Base-by-base conservation (phyloP, 345 rosid species). In the Nephelium lappaceum region DNA sequence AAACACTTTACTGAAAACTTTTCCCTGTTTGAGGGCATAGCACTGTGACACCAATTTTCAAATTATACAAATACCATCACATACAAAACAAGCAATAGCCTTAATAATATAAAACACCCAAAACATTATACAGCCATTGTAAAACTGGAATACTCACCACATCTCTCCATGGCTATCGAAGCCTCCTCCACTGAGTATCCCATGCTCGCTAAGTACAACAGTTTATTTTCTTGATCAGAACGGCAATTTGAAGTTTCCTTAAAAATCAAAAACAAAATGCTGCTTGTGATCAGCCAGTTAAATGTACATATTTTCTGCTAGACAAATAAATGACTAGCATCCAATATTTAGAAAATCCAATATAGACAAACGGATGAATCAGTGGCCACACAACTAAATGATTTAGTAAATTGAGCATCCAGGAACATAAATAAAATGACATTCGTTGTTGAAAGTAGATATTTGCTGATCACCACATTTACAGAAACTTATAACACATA, bases 91-190 rank as follows among this genome's bases (percentile, higher is more conserved):
- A 16, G 2, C 27, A 62, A 12, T 62, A 62, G 53, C 53, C 66
- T 5, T 0, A 53, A 8, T 69, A 42, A 76, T 36, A 14, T 67
- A 45, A 63, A 49, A 64, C 64, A 85, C 12, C 61, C 27, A 49
- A 68, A 55, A 80, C 39, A 53, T 67, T 23, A 71, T 74, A 69
- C 63, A 31, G 57, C 42, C 70, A 67, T 45, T 16, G 8, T 42
- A 70, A 47, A 38, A 51, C 62, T 71, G 71, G 24, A 77, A 75
- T 53, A 78, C 85, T 7, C 58, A 95, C 99, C 99, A 58, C 99
- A 93, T 93, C 97, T 92, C 86, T 91, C 88, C 81, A 92, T 55
- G 76, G 98, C 98, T 77, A 87, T 75, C 78, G 89, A 79, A 71
- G 88, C 98, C 78, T 93, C 98, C 7, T 80, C 83, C 71, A 51